Percentiles rank a stretch among this genome's conserved stretches.
These are phyloP conservation scores for Xanthoconium separans DNA, from an alignment of 1,284 basidiomycete species.

Conservation along the genomic window DNA sequence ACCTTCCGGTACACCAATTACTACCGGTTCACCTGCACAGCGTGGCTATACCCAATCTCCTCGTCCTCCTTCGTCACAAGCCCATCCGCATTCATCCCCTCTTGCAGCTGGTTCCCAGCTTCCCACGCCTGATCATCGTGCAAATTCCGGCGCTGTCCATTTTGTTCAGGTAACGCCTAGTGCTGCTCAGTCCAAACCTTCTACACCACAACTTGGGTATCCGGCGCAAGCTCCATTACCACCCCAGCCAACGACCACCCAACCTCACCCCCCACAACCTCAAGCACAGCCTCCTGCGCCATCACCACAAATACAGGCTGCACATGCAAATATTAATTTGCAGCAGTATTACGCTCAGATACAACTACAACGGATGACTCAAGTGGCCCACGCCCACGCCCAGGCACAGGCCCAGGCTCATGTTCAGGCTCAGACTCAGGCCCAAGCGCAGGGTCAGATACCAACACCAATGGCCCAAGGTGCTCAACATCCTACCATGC, in stretches of 20 bases:
- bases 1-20: constrained; percentile 16
- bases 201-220: constrained; percentile 30
- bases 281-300: constrained; percentile 17
- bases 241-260: constrained; percentile 19
- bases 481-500: constrained; percentile 22
- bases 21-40: constrained; percentile 29
- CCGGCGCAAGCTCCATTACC: constrained; percentile 13
- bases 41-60: constrained; percentile 36
- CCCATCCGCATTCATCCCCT: constrained; percentile 33
- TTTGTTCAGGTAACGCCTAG: constrained; percentile 29
- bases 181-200: constrained; percentile 26
- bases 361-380: constrained; percentile 18
- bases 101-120: constrained; percentile 31
- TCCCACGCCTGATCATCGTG: constrained; percentile 29
- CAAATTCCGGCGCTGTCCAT: constrained; percentile 29
- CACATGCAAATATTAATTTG: constrained; percentile 16
- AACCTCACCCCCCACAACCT: constrained; percentile 17
- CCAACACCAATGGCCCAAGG: constrained; percentile 23
- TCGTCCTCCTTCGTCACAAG: constrained; percentile 33
- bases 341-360: constrained; percentile 20
- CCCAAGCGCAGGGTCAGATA: constrained; percentile 22
- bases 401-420: constrained; percentile 21
- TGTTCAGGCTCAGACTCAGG: constrained; percentile 20
- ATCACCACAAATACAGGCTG: constrained; percentile 22
- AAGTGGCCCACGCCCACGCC: constrained; percentile 20